Conservation (phyloP, 768 basidiomycete species). For the Inosperma sp. region DNA sequence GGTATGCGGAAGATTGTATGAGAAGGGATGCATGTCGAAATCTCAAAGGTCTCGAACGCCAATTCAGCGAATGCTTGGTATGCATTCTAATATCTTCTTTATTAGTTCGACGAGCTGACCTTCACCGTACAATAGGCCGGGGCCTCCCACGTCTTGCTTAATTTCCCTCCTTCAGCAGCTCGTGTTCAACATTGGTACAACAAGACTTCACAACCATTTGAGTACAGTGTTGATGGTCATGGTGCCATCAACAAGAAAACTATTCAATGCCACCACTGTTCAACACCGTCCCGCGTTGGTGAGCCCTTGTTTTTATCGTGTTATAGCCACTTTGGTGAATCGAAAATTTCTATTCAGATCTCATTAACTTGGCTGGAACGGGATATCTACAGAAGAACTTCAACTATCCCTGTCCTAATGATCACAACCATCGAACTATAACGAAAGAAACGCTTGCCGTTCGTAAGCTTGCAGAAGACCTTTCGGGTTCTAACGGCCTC, state of each 20-base stretch:
- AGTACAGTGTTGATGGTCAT: slow-evolving; percentile 8
- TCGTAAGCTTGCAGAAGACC: slow-evolving; percentile 18
- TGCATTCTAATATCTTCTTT: not conserved
- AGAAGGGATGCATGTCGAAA: slow-evolving; percentile 20
- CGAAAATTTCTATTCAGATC: slow-evolving; percentile 27
- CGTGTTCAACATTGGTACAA: slow-evolving; percentile 17
- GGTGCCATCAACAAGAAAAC: slow-evolving; percentile 11
- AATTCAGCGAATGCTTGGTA: slow-evolving; percentile 20
- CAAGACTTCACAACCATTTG: slow-evolving; percentile 16
- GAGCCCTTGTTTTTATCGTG: slow-evolving; percentile 2
- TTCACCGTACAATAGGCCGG: not conserved
- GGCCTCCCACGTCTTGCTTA: slow-evolving; percentile 7
- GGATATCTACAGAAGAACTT: slow-evolving; percentile 56
- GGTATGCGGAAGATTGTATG: slow-evolving; percentile 31
- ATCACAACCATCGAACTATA: slow-evolving; percentile 36
- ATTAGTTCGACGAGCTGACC: not conserved
- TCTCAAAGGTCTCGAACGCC: slow-evolving; percentile 20
- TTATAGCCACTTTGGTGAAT: slow-evolving; percentile 10
- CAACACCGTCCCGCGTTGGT: slow-evolving; percentile 23
- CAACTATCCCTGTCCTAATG: slow-evolving; percentile 25
- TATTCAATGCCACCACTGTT: slow-evolving; percentile 30
- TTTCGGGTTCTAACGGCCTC: slow-evolving; percentile 6
- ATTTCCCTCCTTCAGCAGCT: slow-evolving; percentile 8
- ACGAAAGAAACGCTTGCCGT: slow-evolving; percentile 21
- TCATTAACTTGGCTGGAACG: slow-evolving; percentile 35